A percentile compares a stretch with the other conserved stretches of the same genome.
phyloP scores from a whole-genome alignment of 2,329 filamentous ascomycete genomes.

The Trichophyton verrucosum region DNA sequence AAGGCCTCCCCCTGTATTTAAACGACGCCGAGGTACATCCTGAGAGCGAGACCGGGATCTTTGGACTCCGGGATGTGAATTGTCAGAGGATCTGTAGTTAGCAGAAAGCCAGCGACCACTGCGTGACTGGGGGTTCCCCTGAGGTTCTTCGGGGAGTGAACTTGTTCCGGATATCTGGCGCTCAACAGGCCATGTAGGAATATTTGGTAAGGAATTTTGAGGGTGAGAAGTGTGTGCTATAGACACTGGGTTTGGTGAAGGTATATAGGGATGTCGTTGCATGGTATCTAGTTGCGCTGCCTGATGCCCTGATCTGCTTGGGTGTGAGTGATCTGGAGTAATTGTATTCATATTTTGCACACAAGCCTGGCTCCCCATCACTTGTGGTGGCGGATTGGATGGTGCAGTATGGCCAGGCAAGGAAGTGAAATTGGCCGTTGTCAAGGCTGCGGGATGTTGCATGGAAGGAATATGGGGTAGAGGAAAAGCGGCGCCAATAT shows the following conservation, averaged over 20 bases:
- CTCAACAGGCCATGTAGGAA: neutral
- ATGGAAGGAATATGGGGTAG: neutral
- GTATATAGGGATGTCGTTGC: neutral
- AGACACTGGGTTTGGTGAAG: neutral
- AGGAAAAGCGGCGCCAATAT: neutral
- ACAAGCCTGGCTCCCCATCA: neutral
- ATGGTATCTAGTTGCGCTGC: neutral
- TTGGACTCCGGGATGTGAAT: constrained; percentile 3
- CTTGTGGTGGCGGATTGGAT: neutral
- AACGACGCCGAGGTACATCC: constrained; percentile 11
- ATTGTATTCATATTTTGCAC: neutral
- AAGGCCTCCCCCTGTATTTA: neutral
- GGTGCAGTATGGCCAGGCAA: neutral
- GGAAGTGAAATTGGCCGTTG: neutral
- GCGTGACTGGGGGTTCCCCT: neutral
- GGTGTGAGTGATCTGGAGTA: neutral
- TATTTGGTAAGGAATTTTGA: neutral
- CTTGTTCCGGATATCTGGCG: constrained; percentile 7
- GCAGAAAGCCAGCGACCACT: constrained; percentile 7
- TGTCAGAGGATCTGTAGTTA: neutral
- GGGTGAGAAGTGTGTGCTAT: neutral
- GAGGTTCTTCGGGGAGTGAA: constrained; percentile 12
- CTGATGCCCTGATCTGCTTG: neutral
- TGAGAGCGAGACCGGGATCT: constrained; percentile 16
- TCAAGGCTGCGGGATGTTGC: neutral